Conservation (phyloP, 176 grass and related monocot species). For the Ensete ventricosum region DNA sequence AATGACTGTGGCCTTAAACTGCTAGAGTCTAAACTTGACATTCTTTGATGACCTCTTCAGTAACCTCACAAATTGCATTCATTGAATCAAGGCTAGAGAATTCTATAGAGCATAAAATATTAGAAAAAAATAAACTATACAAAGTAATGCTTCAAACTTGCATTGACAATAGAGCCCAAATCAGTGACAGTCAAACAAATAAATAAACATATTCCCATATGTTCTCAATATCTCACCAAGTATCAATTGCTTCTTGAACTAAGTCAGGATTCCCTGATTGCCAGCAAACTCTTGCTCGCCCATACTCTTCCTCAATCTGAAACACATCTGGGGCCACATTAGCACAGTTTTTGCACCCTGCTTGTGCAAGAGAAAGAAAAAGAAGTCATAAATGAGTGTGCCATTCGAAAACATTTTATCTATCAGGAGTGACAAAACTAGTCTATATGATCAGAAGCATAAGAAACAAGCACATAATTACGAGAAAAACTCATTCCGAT, state of each 20-base stretch:
- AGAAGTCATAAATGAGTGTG: too few species aligned
- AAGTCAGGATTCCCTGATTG: constrained; percentile 48
- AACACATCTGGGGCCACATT: constrained; percentile 70
- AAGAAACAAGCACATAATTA: background rate
- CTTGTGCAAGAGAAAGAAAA: background rate
- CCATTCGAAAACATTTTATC: too few species aligned
- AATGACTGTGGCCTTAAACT: too few species aligned
- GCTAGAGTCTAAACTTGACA: too few species aligned
- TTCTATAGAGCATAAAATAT: too few species aligned
- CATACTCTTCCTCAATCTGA: constrained; percentile 75
- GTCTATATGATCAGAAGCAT: constrained; percentile 3
- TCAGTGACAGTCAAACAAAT: background rate
- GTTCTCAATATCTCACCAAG: constrained; percentile 37
- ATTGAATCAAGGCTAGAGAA: too few species aligned
- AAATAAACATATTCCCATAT: background rate
- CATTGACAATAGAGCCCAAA: background rate
- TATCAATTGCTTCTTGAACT: constrained; percentile 83
- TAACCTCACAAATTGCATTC: too few species aligned
- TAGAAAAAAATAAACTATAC: too few species aligned
- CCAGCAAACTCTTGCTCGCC: constrained; percentile 62
- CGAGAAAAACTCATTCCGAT: constrained; percentile 29
- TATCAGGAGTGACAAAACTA: background rate
- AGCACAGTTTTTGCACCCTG: constrained; percentile 91
- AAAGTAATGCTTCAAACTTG: too few species aligned
- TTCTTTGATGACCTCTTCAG: too few species aligned